Evolutionary conservation across 1,139 yeast species (phyloP).

Genomic region (Citeromyces siamensis): DNA sequence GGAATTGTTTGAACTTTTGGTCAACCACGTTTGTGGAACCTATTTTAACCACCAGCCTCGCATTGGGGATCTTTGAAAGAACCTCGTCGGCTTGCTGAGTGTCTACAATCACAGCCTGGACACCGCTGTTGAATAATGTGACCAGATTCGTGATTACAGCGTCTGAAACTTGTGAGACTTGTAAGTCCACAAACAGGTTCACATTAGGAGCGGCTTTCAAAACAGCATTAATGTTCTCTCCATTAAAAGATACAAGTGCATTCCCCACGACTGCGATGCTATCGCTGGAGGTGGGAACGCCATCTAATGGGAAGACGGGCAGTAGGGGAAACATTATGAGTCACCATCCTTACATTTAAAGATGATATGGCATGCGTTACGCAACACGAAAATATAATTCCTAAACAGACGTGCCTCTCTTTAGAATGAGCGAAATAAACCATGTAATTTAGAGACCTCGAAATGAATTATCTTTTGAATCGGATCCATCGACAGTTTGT

Average conservation of each 20-base stretch:
- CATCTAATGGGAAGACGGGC: conserved; percentile 19
- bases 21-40: conserved; percentile 9
- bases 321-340: conserved; percentile 25
- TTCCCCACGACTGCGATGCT: conserved; percentile 27
- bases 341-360: conserved; percentile 3
- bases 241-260: conserved; percentile 22
- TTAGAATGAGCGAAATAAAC: too few species aligned
- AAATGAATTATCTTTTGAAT: too few species aligned
- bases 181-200: conserved; percentile 22
- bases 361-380: not conserved
- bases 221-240: conserved; percentile 11
- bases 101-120: conserved; percentile 22
- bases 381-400: not conserved
- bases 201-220: conserved; percentile 8
- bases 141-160: conserved; percentile 35
- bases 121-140: conserved; percentile 57
- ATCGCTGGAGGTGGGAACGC: conserved; percentile 12
- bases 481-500: not conserved
- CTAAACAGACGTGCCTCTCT: too few species aligned
- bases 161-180: conserved; percentile 22
- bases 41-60: conserved; percentile 36
- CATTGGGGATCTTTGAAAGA: conserved; percentile 39
- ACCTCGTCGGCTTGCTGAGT: conserved; percentile 21
- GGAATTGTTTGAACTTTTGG: not conserved
- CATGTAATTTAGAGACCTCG: too few species aligned